A percentile compares a stretch with the other conserved stretches of the same genome.
phyloP scores from a whole-genome alignment of 306 rosid genomes.

The Malus sylvestris region DNA sequence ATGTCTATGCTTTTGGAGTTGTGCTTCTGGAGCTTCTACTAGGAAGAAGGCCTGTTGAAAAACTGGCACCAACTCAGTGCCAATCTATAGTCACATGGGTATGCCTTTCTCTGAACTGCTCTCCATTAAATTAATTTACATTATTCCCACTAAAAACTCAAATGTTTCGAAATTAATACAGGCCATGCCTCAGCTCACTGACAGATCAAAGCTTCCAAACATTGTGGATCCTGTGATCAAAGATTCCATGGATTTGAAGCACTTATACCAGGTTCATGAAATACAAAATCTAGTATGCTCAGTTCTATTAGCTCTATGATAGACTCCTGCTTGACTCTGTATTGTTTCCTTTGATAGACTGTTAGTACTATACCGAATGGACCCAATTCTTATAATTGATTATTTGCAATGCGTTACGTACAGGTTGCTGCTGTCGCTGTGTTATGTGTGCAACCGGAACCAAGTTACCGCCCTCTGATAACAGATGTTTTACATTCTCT shows the following conservation, averaged over 20 bases:
- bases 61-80: slow-evolving; percentile 74
- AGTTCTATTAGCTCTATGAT: background rate
- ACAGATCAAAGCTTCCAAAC: slow-evolving; percentile 75
- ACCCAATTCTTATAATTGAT: background rate
- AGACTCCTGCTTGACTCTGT: background rate
- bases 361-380: background rate
- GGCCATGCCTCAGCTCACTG: slow-evolving; percentile 98
- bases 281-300: background rate
- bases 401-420: background rate
- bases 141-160: background rate
- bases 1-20: slow-evolving; percentile 87
- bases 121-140: background rate
- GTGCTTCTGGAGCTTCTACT: slow-evolving; percentile 82
- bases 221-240: slow-evolving; percentile 75
- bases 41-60: slow-evolving; percentile 84
- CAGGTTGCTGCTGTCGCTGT: slow-evolving; percentile 98
- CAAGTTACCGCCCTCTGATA: slow-evolving; percentile 80
- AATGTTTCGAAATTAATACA: slow-evolving; percentile 27
- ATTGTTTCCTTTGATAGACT: background rate
- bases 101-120: slow-evolving; percentile 17
- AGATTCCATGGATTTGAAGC: slow-evolving; percentile 78
- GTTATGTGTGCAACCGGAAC: slow-evolving; percentile 92
- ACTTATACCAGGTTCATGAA: slow-evolving; percentile 71
- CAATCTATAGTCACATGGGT: slow-evolving; percentile 99
- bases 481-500: slow-evolving; percentile 90